A percentile compares a stretch with the other conserved stretches of the same genome.
phyloP scores from a whole-genome alignment of 2,329 filamentous ascomycete species.

The Ascochyta fabae region DNA sequence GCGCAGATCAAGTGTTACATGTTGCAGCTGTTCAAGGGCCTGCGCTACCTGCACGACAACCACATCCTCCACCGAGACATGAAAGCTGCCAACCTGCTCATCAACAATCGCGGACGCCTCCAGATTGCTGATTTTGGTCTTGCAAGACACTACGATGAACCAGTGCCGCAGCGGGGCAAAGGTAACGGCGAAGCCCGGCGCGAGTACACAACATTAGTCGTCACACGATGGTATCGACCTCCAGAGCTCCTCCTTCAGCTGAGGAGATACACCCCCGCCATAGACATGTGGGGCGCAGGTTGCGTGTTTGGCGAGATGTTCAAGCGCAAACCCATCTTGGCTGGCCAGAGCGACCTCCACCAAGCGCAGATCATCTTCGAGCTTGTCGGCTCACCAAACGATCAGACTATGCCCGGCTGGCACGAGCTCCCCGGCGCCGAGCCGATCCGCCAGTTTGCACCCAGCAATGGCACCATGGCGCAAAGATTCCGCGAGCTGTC shows the following conservation, averaged over 20 bases:
- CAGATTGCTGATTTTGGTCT: slow-evolving; percentile 98
- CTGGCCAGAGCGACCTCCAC: slow-evolving; percentile 85
- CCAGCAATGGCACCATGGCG: slow-evolving; percentile 69
- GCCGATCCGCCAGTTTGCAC: slow-evolving; percentile 67
- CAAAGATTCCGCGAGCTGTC: slow-evolving; percentile 79
- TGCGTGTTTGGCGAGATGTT: slow-evolving; percentile 99
- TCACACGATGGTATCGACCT: slow-evolving; percentile 95
- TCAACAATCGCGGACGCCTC: slow-evolving; percentile 90
- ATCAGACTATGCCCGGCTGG: slow-evolving; percentile 94
- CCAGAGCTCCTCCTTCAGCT: slow-evolving; percentile 90
- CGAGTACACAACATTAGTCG: slow-evolving; percentile 96
- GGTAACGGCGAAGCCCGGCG: slow-evolving; percentile 84
- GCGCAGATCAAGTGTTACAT: slow-evolving; percentile 98
- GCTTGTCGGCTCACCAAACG: slow-evolving; percentile 85
- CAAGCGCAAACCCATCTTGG: slow-evolving; percentile 87
- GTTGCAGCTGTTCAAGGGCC: slow-evolving; percentile 86
- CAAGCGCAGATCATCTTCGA: slow-evolving; percentile 95
- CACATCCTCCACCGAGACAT: slow-evolving; percentile 94
- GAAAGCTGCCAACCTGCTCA: slow-evolving; percentile 97
- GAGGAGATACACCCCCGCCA: slow-evolving; percentile 92
- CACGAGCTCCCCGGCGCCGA: slow-evolving; percentile 81
- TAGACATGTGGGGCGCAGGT: slow-evolving; percentile 98
- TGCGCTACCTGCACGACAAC: slow-evolving; percentile 84
- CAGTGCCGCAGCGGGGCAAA: slow-evolving; percentile 74
- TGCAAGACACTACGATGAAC: slow-evolving; percentile 89